A percentile compares a stretch with the other conserved stretches of the same genome.
These are phyloP conservation scores for Ostreobium quekettii DNA, from an alignment of 139 green algal species.

Conservation along the genomic window DNA sequence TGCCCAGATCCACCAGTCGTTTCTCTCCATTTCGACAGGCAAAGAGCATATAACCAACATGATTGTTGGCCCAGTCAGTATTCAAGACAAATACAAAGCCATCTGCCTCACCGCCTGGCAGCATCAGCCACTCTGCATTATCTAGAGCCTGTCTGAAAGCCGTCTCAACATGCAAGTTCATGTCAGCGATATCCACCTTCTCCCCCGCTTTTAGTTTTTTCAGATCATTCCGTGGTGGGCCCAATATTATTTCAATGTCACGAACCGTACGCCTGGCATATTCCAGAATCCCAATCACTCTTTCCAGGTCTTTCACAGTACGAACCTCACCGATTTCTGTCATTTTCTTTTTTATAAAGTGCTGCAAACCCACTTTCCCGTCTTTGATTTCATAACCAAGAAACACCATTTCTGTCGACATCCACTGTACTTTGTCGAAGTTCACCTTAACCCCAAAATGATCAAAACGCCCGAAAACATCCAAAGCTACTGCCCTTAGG, in stretches of 20 bases:
- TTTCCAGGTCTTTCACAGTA: slow-evolving; percentile 3
- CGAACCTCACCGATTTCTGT: background rate
- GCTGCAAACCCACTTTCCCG: background rate
- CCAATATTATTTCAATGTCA: background rate
- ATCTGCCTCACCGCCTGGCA: background rate
- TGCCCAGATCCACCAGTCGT: background rate
- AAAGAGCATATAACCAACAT: slow-evolving; percentile 7
- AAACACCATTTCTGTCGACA: slow-evolving; percentile 3
- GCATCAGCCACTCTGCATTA: background rate
- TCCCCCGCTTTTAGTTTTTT: background rate
- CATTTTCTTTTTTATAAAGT: background rate
- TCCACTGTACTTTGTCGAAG: slow-evolving; percentile 1
- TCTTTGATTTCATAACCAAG: slow-evolving; percentile 5
- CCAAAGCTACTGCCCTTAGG: background rate
- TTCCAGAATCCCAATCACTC: slow-evolving; percentile 5
- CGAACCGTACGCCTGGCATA: slow-evolving; percentile 2
- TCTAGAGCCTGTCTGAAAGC: background rate
- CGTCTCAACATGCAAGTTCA: background rate
- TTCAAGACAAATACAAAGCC: background rate
- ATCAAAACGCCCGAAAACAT: slow-evolving; percentile 6
- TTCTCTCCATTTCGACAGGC: background rate
- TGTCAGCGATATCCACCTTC: background rate
- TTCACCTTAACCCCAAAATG: slow-evolving; percentile 18
- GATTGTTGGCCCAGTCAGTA: slow-evolving; percentile 9
- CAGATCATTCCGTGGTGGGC: background rate